Evolutionary conservation across 495 filamentous ascomycete species (phyloP), one percentile per base, ranked within the genome.

Genomic region (Ramalina intermedia): DNA sequence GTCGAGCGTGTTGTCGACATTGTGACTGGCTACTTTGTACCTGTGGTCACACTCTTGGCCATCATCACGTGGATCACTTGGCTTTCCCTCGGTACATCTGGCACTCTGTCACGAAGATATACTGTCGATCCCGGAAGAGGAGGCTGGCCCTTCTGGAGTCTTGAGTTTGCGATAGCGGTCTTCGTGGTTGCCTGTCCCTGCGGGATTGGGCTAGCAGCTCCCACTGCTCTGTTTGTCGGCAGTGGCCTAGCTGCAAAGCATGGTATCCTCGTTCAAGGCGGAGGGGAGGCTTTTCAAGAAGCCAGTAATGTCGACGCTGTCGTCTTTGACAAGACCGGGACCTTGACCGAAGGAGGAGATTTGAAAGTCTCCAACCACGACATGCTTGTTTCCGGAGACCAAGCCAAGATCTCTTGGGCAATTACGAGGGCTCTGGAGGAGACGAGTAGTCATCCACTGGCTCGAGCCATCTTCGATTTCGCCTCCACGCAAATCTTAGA

Each of bases 321-420:
- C 18, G 87, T 96, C 13, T 96, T 96, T 56, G 90, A 96, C 68
- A 96, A 96, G 69, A 96, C 90, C 0, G 90, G 90, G 0, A 96
- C 90, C 1, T 66, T 96, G 43, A 96, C 90, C 0, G 68, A 85
- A 55, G 90, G 90, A 35, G 86, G 84, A 33, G 81, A 87, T 47
- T 78, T 89, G 0, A 80, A 66, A 8, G 81, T 96, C 21, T 84
- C 86, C 0, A 82, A 93, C 41, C 74, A 81, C 47, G 69, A 80
- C 54, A 54, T 80, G 18, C 61, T 80, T 40, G 67, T 66, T 4
- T 64, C 69, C 14, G 51, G 62, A 3, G 58, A 64, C 11, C 43
- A 67, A 4, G 36, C 66, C 23, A 48, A 60, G 21, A 47, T 68
- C 39, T 71, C 60, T 56, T 75, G 78, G 61, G 59, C 67, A 5